Percentiles rank a stretch among this genome's conserved stretches.
Conservation (phyloP, 345 rosid species). For the Lumnitzera racemosa region DNA sequence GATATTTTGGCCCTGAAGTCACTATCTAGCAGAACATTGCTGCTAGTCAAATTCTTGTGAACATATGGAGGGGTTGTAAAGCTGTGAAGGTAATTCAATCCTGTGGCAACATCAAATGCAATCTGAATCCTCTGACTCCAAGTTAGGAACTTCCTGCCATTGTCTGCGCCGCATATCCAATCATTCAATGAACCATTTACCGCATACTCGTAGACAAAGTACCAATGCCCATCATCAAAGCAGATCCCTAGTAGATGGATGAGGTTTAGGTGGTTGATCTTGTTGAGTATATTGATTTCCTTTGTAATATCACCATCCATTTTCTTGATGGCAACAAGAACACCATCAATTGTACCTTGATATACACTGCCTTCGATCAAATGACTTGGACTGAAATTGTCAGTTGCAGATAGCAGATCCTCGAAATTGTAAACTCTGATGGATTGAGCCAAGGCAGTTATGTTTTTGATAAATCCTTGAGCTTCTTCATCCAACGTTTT, state of each 20-base stretch:
- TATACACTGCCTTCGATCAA: constrained; percentile 26
- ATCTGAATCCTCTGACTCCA: constrained; percentile 32
- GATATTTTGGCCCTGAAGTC: constrained; percentile 36
- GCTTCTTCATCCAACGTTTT: constrained; percentile 3
- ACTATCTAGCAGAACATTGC: constrained; percentile 25
- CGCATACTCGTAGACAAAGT: constrained; percentile 35
- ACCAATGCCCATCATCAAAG: constrained; percentile 20
- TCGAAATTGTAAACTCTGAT: constrained; percentile 29
- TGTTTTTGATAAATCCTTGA: constrained; percentile 10
- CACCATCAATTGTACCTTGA: constrained; percentile 18
- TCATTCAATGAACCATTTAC: constrained; percentile 32
- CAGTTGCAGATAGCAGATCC: constrained; percentile 24
- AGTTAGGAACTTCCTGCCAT: constrained; percentile 6
- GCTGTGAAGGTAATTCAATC: constrained; percentile 42
- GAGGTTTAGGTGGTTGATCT: constrained; percentile 36
- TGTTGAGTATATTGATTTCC: constrained; percentile 32
- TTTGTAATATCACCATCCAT: constrained; percentile 22
- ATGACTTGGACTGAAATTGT: constrained; percentile 20
- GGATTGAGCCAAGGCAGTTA: constrained; percentile 17
- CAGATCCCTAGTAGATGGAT: constrained; percentile 30
- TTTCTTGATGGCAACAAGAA: constrained; percentile 22
- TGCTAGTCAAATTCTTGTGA: constrained; percentile 34
- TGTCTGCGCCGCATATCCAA: constrained; percentile 18
- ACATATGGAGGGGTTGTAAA: constrained; percentile 32
- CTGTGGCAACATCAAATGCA: constrained; percentile 37